Conservation (phyloP, 345 rosid genomes). For the Ceriops decandra region DNA sequence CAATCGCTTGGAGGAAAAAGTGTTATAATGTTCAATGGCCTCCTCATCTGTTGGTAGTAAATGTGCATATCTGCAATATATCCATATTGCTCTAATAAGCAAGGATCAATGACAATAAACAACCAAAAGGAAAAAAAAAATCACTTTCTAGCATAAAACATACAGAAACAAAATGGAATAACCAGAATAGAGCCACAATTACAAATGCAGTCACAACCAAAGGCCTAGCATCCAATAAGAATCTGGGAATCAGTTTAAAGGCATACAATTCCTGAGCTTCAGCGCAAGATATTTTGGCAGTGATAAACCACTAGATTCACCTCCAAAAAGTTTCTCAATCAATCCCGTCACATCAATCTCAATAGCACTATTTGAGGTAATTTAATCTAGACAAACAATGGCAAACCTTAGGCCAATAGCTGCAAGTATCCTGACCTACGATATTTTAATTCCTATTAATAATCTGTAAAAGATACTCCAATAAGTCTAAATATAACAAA, state of each 20-base stretch:
- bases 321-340: background rate
- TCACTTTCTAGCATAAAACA: background rate
- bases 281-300: background rate
- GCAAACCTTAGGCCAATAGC: background rate
- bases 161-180: background rate
- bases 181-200: background rate
- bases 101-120: background rate
- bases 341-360: background rate
- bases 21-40: constrained; percentile 73
- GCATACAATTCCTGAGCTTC: background rate
- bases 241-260: background rate
- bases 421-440: background rate
- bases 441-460: background rate
- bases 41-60: constrained; percentile 91
- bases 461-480: too few relatives aligned
- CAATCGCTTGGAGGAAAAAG: constrained; percentile 65
- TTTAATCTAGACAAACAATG: background rate
- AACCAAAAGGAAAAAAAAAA: background rate
- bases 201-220: background rate
- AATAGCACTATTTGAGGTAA: background rate
- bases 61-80: constrained; percentile 70
- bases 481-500: too few relatives aligned
- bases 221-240: background rate
- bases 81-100: background rate
- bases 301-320: background rate